Percentiles rank a stretch among this genome's conserved stretches.
These are phyloP conservation scores for Tetracentron sinense DNA, from an alignment of 164 flowering plant genomes.

Conservation along the genomic window DNA sequence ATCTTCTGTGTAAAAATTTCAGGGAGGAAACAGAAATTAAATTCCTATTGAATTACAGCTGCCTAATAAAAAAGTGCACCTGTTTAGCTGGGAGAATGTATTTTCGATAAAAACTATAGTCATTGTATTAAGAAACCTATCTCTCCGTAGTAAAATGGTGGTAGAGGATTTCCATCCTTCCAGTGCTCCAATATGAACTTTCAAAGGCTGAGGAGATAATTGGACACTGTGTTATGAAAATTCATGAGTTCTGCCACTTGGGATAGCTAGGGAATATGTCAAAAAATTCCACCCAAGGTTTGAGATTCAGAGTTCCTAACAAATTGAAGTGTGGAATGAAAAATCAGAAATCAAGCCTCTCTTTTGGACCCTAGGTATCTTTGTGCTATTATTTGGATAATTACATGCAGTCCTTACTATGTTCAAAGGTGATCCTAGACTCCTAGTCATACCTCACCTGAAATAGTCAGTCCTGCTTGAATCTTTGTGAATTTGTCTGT, in stretches of 20 bases:
- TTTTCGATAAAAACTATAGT: too few species aligned
- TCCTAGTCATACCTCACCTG: background rate
- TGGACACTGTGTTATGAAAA: background rate
- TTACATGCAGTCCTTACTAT: background rate
- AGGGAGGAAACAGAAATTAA: background rate
- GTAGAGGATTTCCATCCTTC: background rate
- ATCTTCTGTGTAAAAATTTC: too few species aligned
- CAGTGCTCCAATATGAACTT: background rate
- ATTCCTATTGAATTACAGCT: background rate
- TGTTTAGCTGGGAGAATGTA: background rate
- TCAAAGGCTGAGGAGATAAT: background rate
- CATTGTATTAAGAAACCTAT: background rate
- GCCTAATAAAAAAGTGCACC: background rate
- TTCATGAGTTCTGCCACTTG: background rate
- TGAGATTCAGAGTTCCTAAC: too few species aligned
- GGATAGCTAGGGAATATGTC: background rate
- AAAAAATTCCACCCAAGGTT: background rate
- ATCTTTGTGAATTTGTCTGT: background rate
- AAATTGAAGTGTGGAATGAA: too few species aligned
- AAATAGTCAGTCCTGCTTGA: background rate
- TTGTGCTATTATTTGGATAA: background rate
- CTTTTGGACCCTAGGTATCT: background rate
- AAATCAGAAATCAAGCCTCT: background rate
- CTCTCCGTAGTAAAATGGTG: background rate
- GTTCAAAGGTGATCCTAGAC: background rate